These are phyloP conservation scores for Moricandia moricandioides DNA, from an alignment of 345 rosid genomes.

Conservation along the genomic window DNA sequence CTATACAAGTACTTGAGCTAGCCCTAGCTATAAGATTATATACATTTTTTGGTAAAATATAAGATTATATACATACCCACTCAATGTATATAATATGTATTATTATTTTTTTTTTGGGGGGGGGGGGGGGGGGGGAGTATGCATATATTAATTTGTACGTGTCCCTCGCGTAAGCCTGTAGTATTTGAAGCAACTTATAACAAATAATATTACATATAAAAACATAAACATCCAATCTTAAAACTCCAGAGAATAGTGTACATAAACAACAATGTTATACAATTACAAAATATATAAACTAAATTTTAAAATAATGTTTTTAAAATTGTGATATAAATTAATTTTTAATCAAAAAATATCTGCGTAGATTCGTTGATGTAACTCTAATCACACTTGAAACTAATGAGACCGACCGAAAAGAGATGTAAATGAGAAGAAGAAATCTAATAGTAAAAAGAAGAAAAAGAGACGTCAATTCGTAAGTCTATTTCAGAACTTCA, in stretches of 20 bases:
- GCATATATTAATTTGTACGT: constrained; percentile 5
- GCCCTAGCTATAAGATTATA: constrained; percentile 17
- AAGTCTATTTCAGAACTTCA: constrained; percentile 20
- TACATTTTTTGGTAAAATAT: too few relatives aligned
- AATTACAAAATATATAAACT: neutral
- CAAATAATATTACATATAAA: neutral
- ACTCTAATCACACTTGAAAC: neutral
- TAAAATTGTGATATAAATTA: neutral
- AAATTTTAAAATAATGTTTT: neutral
- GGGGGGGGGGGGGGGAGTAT: neutral
- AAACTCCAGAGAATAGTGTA: neutral
- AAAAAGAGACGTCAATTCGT: neutral
- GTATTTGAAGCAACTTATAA: constrained; percentile 17
- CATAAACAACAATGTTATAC: neutral
- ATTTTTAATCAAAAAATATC: neutral
- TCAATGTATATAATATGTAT: neutral
- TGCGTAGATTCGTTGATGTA: neutral
- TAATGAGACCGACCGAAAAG: neutral
- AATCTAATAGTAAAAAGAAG: constrained; percentile 9
- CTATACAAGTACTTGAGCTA: neutral
- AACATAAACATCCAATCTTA: neutral
- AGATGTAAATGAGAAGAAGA: constrained; percentile 21
- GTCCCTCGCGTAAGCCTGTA: constrained; percentile 9
- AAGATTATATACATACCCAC: constrained; percentile 5
- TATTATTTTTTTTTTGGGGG: neutral